phyloP scores from a whole-genome alignment of 306 rosid genomes.

The Gillenia trifoliata region DNA sequence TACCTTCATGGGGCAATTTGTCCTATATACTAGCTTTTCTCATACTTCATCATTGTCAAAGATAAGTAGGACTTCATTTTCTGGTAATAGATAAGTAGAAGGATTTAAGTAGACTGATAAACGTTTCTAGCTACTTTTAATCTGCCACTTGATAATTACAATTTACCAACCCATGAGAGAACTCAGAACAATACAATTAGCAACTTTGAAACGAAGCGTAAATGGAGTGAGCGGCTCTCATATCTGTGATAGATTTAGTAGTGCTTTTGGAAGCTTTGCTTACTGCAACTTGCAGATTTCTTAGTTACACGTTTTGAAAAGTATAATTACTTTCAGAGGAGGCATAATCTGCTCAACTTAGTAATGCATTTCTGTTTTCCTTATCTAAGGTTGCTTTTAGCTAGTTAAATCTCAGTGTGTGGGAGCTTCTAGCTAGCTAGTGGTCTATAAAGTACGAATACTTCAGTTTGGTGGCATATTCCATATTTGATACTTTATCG shows the following conservation, averaged over 20 bases:
- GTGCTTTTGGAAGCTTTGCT: background rate
- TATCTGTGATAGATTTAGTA: background rate
- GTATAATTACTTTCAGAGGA: background rate
- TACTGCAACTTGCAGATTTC: background rate
- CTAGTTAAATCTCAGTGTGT: no score
- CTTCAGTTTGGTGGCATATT: no score
- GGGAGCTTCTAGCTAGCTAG: no score
- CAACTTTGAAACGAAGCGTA: background rate
- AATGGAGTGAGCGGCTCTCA: background rate
- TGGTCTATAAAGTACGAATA: no score
- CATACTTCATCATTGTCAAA: background rate
- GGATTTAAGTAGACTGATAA: background rate
- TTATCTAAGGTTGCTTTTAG: background rate
- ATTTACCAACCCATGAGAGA: background rate
- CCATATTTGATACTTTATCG: no score
- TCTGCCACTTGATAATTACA: background rate
- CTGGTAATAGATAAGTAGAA: background rate
- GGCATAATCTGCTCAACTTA: background rate
- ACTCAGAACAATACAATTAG: background rate
- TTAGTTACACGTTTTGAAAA: background rate
- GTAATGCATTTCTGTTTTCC: background rate
- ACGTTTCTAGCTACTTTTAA: background rate
- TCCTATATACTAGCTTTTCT: background rate
- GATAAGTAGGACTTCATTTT: background rate
- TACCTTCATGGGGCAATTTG: background rate